These are phyloP conservation scores for Alternaria sp. DNA, from an alignment of 2,329 filamentous ascomycete genomes.

Conservation along the genomic window DNA sequence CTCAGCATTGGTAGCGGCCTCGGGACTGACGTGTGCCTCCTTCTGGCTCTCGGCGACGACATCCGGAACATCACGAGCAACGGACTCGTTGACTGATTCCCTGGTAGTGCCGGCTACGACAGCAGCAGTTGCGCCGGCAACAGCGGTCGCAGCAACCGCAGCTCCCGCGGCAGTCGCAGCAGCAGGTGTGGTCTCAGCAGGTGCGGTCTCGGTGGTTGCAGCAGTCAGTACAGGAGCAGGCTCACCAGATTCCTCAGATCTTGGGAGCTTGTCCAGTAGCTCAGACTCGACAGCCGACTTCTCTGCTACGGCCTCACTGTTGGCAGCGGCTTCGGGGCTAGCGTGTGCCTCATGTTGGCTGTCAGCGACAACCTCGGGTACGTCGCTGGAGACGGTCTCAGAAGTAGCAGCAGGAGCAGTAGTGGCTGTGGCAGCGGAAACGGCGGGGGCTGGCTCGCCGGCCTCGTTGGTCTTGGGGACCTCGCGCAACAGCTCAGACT, in stretches of 20 bases:
- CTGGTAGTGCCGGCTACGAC: conserved; percentile 5
- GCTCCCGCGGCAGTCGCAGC: background rate
- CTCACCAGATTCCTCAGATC: conserved; percentile 31
- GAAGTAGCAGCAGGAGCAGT: conserved; percentile 18
- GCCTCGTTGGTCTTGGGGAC: conserved; percentile 53
- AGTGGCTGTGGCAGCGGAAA: conserved; percentile 19
- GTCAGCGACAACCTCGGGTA: conserved; percentile 70
- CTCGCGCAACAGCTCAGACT: conserved; percentile 74
- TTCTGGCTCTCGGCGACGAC: conserved; percentile 75
- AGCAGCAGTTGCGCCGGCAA: conserved; percentile 3
- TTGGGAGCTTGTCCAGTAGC: conserved; percentile 56
- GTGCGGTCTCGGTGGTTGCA: conserved; percentile 15
- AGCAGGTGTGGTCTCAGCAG: conserved; percentile 7
- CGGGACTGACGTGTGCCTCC: conserved; percentile 66
- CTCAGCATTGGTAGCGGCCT: conserved; percentile 68
- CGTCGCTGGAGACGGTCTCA: conserved; percentile 40
- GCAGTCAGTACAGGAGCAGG: conserved; percentile 27
- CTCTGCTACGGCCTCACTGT: conserved; percentile 69
- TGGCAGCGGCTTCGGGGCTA: conserved; percentile 70
- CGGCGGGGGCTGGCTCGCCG: conserved; percentile 45
- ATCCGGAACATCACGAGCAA: conserved; percentile 56
- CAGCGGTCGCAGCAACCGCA: background rate
- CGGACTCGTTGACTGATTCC: conserved; percentile 33
- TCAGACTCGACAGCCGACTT: conserved; percentile 76
- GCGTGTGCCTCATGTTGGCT: conserved; percentile 71